phyloP scores from a whole-genome alignment of 768 basidiomycete species.

The Podaxis sp. region DNA sequence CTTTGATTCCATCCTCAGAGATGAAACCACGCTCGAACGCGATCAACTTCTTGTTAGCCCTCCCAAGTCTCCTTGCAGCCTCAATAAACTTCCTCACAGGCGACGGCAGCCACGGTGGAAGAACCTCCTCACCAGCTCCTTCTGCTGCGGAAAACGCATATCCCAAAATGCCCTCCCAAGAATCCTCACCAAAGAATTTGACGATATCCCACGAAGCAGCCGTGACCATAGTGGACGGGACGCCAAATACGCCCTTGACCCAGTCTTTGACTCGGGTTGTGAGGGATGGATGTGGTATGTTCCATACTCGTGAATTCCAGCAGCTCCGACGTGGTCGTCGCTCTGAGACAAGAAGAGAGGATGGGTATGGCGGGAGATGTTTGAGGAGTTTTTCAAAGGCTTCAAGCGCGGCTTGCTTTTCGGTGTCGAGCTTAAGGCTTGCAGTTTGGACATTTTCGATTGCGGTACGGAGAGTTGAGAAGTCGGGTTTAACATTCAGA shows the following conservation, averaged over 20 bases:
- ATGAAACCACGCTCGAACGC: conserved; percentile 82
- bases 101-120: conserved; percentile 1
- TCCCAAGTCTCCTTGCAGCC: conserved; percentile 58
- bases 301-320: conserved; percentile 10
- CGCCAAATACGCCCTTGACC: conserved; percentile 40
- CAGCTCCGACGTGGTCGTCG: conserved; percentile 27
- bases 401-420: conserved; percentile 56
- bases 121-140: neutral
- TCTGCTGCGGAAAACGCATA: conserved; percentile 15
- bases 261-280: conserved; percentile 28
- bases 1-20: conserved; percentile 71
- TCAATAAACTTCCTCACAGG: conserved; percentile 36
- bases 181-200: conserved; percentile 9
- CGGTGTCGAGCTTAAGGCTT: conserved; percentile 56
- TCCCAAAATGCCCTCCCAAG: conserved; percentile 4
- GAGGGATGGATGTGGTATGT: conserved; percentile 21
- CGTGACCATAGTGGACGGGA: conserved; percentile 28
- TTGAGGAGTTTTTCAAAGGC: conserved; percentile 48
- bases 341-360: conserved; percentile 2
- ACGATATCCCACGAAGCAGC: conserved; percentile 21
- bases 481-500: conserved; percentile 28
- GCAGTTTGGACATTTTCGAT: conserved; percentile 48
- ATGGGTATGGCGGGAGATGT: conserved; percentile 28
- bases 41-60: conserved; percentile 64
- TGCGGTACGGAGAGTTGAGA: conserved; percentile 44